Evolutionary conservation across 1,284 basidiomycete species (phyloP), one percentile per base, ranked within the genome.

Genomic region (Apiotrichum sp.): DNA sequence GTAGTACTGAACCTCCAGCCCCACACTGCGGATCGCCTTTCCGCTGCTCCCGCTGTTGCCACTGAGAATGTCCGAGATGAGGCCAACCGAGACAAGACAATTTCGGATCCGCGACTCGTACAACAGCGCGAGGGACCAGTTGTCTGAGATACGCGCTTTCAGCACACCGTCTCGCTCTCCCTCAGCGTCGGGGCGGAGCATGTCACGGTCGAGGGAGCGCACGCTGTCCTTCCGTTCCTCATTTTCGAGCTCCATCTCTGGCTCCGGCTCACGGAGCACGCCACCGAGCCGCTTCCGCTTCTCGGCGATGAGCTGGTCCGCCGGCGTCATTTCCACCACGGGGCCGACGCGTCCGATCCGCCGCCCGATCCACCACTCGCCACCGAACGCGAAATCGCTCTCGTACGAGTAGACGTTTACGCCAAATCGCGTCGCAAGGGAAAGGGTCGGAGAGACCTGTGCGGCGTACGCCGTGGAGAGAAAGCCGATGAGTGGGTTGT

Each of bases 361-460:
- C 32, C 73, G 82, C 11, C 88, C 82, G 66, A 91, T 81, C 89
- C 89, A 93, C 88, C 89, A 93, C 74, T 93, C 91, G 3, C 87
- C 86, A n/a, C 90, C 95, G 75, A 98, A 81, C 4, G 89, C 87
- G 84, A 93, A 88, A 72, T 97, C 93, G 69, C 89, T 92, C 66
- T 96, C 92, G 75, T 95, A 98, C 69, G 89, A 93, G 71, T 96
- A 97, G 32, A 95, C 84, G 68, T 98, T 98, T 76, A 98, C 93
- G 69, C 97, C 93, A 71, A 95, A 98, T 14, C 95, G 83, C 3
- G 91, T 89, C 53, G 88, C 88, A 6, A 97, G 76, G 0, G 89
- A 85, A n/a, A 98, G 82, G 70, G 95, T 89, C 3, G 83, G 82
- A 1, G 89, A 88, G 32, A 93, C 86, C 50, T 86, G 85, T 0